Evolutionary conservation across 1,139 yeast species (phyloP), one percentile per base, ranked within the genome.

Genomic region (Protomyces inouyei): DNA sequence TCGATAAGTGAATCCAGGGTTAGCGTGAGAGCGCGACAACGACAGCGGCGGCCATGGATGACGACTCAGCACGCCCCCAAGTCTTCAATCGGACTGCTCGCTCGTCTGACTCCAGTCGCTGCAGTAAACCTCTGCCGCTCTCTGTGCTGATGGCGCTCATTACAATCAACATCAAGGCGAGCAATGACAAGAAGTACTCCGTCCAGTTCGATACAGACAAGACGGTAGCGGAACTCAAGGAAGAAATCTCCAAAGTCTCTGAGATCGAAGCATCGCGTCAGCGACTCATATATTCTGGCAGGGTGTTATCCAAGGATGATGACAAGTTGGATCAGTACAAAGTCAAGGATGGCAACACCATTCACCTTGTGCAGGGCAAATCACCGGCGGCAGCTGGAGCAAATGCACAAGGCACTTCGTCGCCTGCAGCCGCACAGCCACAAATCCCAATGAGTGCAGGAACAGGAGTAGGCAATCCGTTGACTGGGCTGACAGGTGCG

Each of bases 401-500:
- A 18, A 65, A 69, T 2, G 60, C 70, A n/a, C 57, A 71, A 21
- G 55, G 73, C 5, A 64, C 71, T 4, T 55, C 71, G n/a, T 64
- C 72, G 16, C 65, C 76, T 5, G 85, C 85, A 21, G 35, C 52
- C 3, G 28, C 53, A 23, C 23, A 38, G 18, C 96, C 97, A 16
- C 76, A 86, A 23, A 88, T 86, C 72, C 63, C 63, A 3, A 81
- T 93, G 67, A 85, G 96, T 2, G 83, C 97, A 1, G 98, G 98
- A 2, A 87, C 85, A 69, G 95, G 95, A 14, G 83, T 96, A 0
- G 89, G 87, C 75, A 90, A 93, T 75, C 96, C 96, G 35, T 79
- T 93, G 70, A 93, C 96, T 5, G 97, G 88, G 69, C 79, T 93
- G 70, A 92, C 98, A 0, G 95, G 97, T 52, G 98, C 98, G 0